Evolutionary conservation across 495 filamentous ascomycete species (phyloP), one percentile per base, ranked within the genome.

Genomic region (Glarea lozoyensis): DNA sequence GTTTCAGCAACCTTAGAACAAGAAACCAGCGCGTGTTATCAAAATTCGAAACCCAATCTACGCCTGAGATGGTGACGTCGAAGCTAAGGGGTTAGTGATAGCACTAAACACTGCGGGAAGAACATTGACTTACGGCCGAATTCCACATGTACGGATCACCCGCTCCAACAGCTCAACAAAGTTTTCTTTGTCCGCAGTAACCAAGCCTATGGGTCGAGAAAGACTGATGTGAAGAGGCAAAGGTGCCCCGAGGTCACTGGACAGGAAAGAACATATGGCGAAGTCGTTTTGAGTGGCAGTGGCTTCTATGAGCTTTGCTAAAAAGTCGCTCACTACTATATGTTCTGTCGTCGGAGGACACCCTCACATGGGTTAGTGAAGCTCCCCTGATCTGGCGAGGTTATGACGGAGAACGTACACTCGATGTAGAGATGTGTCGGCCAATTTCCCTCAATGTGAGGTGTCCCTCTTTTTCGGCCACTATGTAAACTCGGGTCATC

Each of bases 391-490:
- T 13, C 20, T 7, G 16, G n/a, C n/a, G 49, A 44, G 42, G 37
- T 3, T 10, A 22, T 19, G 18, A 23, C 29, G 31, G 40, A 12
- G 34, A 19, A 65, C 79, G 58, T 70, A 90, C 90, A 98, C 68
- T 97, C 90, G 42, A 97, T 68, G 60, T 93, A 98, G 16, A 96
- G 53, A 60, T 95, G 88, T 13, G 79, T 88, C 1, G 92, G 85
- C 92, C 92, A 98, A 63, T 85, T 84, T 17, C 92, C 92, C 39
- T 83, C 75, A 10, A 90, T 65, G 61, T 98, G 92, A 2, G 92
- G 89, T 31, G 77, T 84, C 31, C 76, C 74, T 18, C 92, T 72
- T 55, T 80, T 84, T 31, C 88, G 76, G 21, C 92, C 92, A 21
- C 79, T 81, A 61, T 98, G 92, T 22, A 98, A 69, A 42, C 66